A percentile compares a stretch with the other conserved stretches of the same genome.
phyloP scores from a whole-genome alignment of 352 stramenopile genomes.

The Blastocystis sp. region DNA sequence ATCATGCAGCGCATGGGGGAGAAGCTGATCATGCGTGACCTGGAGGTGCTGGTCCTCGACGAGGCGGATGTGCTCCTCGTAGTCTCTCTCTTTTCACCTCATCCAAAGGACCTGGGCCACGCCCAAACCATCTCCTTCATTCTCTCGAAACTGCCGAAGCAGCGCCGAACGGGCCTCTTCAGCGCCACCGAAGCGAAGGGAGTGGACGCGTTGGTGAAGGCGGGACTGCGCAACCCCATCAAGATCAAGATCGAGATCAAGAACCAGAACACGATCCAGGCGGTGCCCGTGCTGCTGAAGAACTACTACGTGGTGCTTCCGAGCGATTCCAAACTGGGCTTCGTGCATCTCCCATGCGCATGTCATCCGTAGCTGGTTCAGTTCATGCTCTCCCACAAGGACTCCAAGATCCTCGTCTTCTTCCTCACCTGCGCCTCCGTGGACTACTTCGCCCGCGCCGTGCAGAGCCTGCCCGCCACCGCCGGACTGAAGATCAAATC shows the following conservation, averaged over 20 bases:
- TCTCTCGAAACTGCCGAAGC: constrained; percentile 88
- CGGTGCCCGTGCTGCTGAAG: constrained; percentile 78
- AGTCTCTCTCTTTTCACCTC: constrained; percentile 70
- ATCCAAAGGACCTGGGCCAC: constrained; percentile 76
- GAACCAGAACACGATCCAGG: constrained; percentile 70
- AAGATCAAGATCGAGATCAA: constrained; percentile 92
- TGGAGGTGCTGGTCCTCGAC: constrained; percentile 96
- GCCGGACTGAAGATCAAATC: constrained; percentile 75
- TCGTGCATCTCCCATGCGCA: neutral
- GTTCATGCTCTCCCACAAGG: constrained; percentile 62
- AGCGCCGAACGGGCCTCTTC: constrained; percentile 89
- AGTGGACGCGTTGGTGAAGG: constrained; percentile 88
- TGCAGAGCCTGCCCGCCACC: constrained; percentile 79
- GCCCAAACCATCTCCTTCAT: constrained; percentile 76
- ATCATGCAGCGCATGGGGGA: constrained; percentile 81
- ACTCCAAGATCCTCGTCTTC: constrained; percentile 93
- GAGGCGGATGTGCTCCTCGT: constrained; percentile 96
- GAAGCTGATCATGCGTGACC: constrained; percentile 39
- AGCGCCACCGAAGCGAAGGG: constrained; percentile 82
- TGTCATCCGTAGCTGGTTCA: constrained; percentile 41
- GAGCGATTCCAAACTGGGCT: constrained; percentile 85
- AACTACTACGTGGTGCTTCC: constrained; percentile 92
- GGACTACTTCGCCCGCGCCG: constrained; percentile 90
- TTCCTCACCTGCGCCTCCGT: constrained; percentile 96
- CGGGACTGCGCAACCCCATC: constrained; percentile 94